Evolutionary conservation across 2,329 filamentous ascomycete species (phyloP).

Genomic region (Whalleya microplaca): DNA sequence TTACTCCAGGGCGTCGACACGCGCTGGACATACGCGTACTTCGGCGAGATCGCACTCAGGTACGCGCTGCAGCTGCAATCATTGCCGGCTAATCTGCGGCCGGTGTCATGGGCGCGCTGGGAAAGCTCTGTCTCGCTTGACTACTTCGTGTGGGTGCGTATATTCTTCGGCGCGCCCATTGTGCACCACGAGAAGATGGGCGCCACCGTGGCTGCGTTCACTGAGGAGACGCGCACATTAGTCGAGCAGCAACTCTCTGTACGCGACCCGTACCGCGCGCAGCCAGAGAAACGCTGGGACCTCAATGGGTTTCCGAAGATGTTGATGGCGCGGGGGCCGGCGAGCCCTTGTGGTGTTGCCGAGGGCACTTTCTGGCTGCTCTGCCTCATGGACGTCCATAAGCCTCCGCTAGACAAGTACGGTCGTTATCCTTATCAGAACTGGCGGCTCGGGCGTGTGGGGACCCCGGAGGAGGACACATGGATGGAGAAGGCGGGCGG

Average conservation of each 20-base stretch:
- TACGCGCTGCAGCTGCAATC: constrained; percentile 16
- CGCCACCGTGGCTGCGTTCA: constrained; percentile 17
- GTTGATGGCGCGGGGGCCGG: constrained; percentile 17
- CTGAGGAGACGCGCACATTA: constrained; percentile 26
- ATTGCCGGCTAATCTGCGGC: constrained; percentile 20
- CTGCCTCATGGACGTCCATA: constrained; percentile 34
- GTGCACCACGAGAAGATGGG: constrained; percentile 30
- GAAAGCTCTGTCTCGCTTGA: constrained; percentile 24
- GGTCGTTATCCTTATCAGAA: constrained; percentile 38
- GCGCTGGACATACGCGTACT: constrained; percentile 34
- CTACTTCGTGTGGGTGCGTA: constrained; percentile 32
- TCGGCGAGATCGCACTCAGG: constrained; percentile 27
- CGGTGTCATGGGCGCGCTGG: constrained; percentile 25
- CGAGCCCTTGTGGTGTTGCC: constrained; percentile 19
- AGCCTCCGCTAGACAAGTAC: constrained; percentile 32
- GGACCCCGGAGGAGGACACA: constrained; percentile 29
- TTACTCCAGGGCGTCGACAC: constrained; percentile 31
- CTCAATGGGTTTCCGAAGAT: constrained; percentile 29
- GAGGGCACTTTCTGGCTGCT: constrained; percentile 30
- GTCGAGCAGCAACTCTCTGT: constrained; percentile 27
- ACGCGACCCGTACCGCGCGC: constrained; percentile 25
- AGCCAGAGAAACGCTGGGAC: constrained; percentile 20
- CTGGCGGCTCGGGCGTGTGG: constrained; percentile 23
- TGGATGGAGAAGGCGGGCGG: constrained; percentile 25
- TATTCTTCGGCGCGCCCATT: constrained; percentile 31